Evolutionary conservation across 2,329 filamentous ascomycete species (phyloP).

Genomic region (Massarina eburnea): DNA sequence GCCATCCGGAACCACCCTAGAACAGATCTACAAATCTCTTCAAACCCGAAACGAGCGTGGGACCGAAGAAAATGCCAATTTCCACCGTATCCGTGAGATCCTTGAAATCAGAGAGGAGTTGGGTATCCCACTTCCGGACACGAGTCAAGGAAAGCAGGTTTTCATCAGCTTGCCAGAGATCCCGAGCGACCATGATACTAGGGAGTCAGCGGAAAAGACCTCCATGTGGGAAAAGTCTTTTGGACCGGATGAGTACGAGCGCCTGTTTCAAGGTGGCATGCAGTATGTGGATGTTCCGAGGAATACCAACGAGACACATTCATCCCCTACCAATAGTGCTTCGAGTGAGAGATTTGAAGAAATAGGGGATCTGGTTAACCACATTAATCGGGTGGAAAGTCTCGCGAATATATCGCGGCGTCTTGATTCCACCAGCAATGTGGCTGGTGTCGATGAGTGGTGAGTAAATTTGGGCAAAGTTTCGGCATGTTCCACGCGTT

Average conservation of each 20-base stretch:
- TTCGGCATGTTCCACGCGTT: no score
- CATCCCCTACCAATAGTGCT: background rate
- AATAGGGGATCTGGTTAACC: background rate
- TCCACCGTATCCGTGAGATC: conserved; percentile 12
- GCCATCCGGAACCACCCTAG: conserved; percentile 12
- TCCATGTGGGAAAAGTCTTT: conserved; percentile 8
- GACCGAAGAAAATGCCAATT: conserved; percentile 1
- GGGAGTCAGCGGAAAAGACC: background rate
- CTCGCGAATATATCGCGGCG: background rate
- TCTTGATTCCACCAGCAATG: background rate
- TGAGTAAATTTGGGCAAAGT: background rate
- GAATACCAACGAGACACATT: background rate
- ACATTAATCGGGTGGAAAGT: background rate
- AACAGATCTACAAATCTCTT: conserved; percentile 12
- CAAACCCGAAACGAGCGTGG: background rate
- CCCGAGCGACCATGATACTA: background rate
- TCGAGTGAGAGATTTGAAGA: conserved; percentile 1
- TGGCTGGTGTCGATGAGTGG: background rate
- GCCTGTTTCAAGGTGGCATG: background rate
- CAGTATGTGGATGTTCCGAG: background rate
- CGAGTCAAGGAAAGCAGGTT: conserved; percentile 5
- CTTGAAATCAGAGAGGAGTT: conserved; percentile 12
- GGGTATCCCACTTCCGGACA: conserved; percentile 13
- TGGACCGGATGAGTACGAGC: conserved; percentile 4
- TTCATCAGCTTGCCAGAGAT: conserved; percentile 10